Base-by-base conservation (phyloP, 805 yeast genomes). In the Barnettozyma pratensis region DNA sequence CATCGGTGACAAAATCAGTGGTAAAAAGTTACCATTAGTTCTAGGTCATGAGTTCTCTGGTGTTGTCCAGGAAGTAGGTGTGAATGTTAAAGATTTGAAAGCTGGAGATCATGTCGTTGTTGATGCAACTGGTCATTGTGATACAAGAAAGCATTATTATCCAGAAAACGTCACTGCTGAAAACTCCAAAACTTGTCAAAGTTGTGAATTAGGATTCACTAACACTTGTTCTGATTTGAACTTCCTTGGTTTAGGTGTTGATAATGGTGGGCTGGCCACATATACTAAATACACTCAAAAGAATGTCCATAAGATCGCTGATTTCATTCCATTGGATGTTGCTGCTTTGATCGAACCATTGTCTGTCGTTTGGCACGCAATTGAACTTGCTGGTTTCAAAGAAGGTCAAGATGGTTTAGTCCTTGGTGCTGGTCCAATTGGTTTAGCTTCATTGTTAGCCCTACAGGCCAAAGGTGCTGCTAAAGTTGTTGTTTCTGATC, bases 21-120 rank as follows among this genome's bases (percentile, higher is more conserved):
- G 65, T 19, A 55, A 57, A 46, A 77, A 75, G 46, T 66, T 78
- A 51, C 83, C 83, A n/a, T 64, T 78, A 54, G 80, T 78, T 25
- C 75, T 81, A 42, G 83, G 83, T 50, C 83, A 78, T 63, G 83
- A 78, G 63, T 80, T 81, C 65, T 79, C 80, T 35, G 83, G 83
- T 58, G 71, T 74, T 26, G 83, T 78, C 47, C 79, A 76, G 41
- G 78, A 69, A 28, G 65, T 72, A 57, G 83, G 83, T 50, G 66
- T 67, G 30, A 66, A 71, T 50, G 83, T 78, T 47, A 66, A 59
- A 27, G 73, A 76, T 42, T 71, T 79, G 62, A 62, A 75, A 56
- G 58, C 73, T 47, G 83, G 83, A 55, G 83, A 78, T 58, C 73
- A 68, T 50, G 83, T 81, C 38, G 83, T 81, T 54, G 68, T 81